Evolutionary conservation across 1,284 basidiomycete genomes (phyloP), one percentile per base, ranked within the genome.

Genomic region (Uromyces viciae-fabae): DNA sequence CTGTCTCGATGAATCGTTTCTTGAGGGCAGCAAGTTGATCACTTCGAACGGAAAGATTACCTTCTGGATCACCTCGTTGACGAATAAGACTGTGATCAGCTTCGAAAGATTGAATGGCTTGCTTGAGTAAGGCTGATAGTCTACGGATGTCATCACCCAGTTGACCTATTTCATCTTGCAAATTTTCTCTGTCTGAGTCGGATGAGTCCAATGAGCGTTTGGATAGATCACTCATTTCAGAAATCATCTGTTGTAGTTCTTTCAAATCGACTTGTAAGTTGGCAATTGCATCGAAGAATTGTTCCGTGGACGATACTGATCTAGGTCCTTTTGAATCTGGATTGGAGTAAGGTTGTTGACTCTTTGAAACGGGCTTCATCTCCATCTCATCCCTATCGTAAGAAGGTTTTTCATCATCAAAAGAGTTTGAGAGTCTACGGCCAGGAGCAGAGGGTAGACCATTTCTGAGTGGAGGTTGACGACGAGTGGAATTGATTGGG

Each of bases 1-100:
- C 86, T 43, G 88, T 85, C 72, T 86, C 85, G 82, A 87, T 85
- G 83, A 88, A 88, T 28, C 84, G 83, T 82, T 86, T 86, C 85
- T 88, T 88, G 82, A 87, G 86, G 19, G 86, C 87, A 64, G 85
- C 86, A 54, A 92, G 93, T 89, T 96, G 93, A 25, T 78, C 58
- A 28, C 56, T 58, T 15, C 76, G 33, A 42, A 78, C 66, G 9
- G 38, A 52, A n/a, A 78, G 33, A 25, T 78, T 71, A 15, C 49
- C 25, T 15, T 78, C 66, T 0, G 76, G 76, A 56, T 78, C 66
- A n/a, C 66, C 76, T 25, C 76, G 49, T 60, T 78, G 76, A 25
- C 66, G 64, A 9, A 78, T n/a, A 1, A 78, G 60, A 31, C 42
- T 46, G 43, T 77, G 75, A 54, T 77, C 75, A 54, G 66, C 76